Evolutionary conservation across 306 rosid genomes (phyloP), one percentile per base, ranked within the genome.

Genomic region (Pyrus bretschneideri): DNA sequence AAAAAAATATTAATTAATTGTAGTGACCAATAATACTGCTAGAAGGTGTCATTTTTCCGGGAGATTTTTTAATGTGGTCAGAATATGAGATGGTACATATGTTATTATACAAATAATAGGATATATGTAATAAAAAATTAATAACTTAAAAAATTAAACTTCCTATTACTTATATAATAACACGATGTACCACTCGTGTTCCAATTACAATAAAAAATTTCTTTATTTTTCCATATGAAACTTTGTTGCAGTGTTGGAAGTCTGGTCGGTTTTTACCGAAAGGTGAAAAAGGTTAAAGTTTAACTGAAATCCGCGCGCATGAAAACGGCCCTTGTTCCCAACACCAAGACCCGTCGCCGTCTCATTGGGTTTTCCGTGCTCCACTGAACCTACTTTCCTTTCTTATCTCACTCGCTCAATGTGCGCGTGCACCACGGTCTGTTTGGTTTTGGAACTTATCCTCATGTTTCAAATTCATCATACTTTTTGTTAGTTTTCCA

Each of bases 11-110:
- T 25, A 22, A 12, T 11, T 60, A 60, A 27, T 60, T 0, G 35
- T 12, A 60, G 19, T 49, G 66, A 60, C 35, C 19, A 25, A 17
- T 58, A 58, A 52, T 17, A 5, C 59, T 59, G 10, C 58, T 65
- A 31, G 19, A 49, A 49, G 7, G 2, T 49, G 8, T 0, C 3
- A 15, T 49, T 15, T 49, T 49, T 5, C 0, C 8, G 5, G 1
- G 2, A 35, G 2, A 6, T 35, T 35, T 35, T 35, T 35, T 0
- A 35, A 35, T 35, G 9, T 35, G 2, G 1, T 0, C 8, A 5
- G 0, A 35, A 35, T 1, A 6, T 9, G 0, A 0, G 0, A 0
- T 6, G 0, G 0, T 6, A 35, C 2, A 6, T 1, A 2, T 35
- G 0, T 35, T 0, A 35, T 35, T 35, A 35, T 35, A 35, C 9